A percentile compares a stretch with the other conserved stretches of the same genome.
phyloP scores from a whole-genome alignment of 306 rosid species.

The Styphnolobium japonicum region DNA sequence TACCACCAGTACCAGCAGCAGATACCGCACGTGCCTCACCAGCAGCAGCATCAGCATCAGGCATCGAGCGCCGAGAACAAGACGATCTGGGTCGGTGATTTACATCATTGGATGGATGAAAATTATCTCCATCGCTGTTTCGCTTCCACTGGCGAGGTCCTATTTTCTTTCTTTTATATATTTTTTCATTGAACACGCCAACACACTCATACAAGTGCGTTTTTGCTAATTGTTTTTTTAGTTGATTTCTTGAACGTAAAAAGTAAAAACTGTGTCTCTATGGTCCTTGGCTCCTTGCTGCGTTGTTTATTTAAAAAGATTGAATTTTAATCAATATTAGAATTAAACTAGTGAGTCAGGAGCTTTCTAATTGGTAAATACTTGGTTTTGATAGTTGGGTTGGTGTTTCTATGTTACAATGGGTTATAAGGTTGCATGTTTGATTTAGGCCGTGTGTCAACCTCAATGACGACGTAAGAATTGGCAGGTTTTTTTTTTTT shows the following conservation, averaged over 20 bases:
- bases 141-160: slow-evolving; percentile 71
- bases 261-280: too few species aligned
- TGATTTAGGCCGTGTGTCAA: neutral
- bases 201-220: neutral
- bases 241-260: slow-evolving; percentile 6
- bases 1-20: slow-evolving; percentile 69
- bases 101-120: slow-evolving; percentile 95
- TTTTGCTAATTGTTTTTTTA: neutral
- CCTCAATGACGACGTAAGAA: neutral
- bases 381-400: neutral
- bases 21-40: slow-evolving; percentile 42
- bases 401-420: neutral
- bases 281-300: neutral
- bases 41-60: slow-evolving; percentile 38
- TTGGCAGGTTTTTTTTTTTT: neutral
- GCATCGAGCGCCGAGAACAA: slow-evolving; percentile 77
- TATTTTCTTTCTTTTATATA: neutral
- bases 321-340: neutral
- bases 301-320: neutral
- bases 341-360: neutral
- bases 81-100: slow-evolving; percentile 93
- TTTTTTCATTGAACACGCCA: neutral
- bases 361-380: neutral
- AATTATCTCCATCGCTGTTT: slow-evolving; percentile 83
- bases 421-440: neutral